Evolutionary conservation across 345 rosid genomes (phyloP).

Genomic region (Euclidium syriacum): DNA sequence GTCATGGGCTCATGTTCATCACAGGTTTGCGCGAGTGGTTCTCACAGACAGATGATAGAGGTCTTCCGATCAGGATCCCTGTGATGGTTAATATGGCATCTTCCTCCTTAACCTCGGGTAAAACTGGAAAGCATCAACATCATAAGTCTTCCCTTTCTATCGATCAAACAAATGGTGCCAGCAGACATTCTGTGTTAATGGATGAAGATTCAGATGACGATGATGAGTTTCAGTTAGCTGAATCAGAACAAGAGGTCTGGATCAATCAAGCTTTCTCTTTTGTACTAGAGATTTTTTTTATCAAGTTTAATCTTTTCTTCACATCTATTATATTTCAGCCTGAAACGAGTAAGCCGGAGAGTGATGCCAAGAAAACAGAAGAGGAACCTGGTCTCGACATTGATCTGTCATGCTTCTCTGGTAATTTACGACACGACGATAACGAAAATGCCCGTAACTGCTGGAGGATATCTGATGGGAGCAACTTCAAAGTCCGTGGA

Average conservation of each 20-base stretch:
- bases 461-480: conserved; percentile 85
- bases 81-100: conserved; percentile 97
- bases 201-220: conserved; percentile 95
- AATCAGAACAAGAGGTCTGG: conserved; percentile 87
- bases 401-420: conserved; percentile 79
- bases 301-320: conserved; percentile 2
- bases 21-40: conserved; percentile 98
- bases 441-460: conserved; percentile 81
- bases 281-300: background rate
- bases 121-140: conserved; percentile 43
- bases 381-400: conserved; percentile 72
- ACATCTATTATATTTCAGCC: conserved; percentile 38
- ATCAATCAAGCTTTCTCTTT: conserved; percentile 1
- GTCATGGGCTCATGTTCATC: background rate
- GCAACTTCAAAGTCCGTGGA: conserved; percentile 94
- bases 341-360: conserved; percentile 42
- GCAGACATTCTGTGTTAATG: conserved; percentile 66
- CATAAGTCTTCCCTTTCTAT: conserved; percentile 46
- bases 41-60: conserved; percentile 90
- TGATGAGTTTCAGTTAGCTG: conserved; percentile 87
- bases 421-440: conserved; percentile 81
- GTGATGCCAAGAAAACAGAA: conserved; percentile 54
- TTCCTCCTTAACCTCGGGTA: conserved; percentile 53
- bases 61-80: conserved; percentile 88
- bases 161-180: conserved; percentile 58